phyloP scores from a whole-genome alignment of 31 red algal genomes.

The Bonnemaisonia californica region DNA sequence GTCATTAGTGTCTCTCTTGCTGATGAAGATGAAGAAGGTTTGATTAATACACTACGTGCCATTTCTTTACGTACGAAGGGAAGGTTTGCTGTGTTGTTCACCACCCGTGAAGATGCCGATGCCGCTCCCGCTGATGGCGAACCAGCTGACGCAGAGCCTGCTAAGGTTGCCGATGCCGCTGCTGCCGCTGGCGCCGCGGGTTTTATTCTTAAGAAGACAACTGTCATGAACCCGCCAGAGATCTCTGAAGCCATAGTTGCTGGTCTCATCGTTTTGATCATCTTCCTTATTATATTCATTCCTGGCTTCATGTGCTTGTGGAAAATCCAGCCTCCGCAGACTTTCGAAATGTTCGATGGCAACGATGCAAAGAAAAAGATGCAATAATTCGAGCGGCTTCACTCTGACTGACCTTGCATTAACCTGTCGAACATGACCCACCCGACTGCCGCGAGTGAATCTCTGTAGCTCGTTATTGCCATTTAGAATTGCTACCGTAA shows the following conservation, averaged over 20 bases:
- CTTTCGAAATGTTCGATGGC: slow-evolving; percentile 45
- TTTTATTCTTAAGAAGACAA: neutral
- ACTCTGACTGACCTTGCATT: neutral
- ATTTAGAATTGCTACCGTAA: neutral
- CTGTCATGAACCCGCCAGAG: slow-evolving; percentile 53
- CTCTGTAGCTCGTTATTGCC: neutral
- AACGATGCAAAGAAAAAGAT: slow-evolving; percentile 59
- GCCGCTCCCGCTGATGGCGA: slow-evolving; percentile 1
- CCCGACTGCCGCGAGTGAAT: neutral
- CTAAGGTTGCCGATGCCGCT: neutral
- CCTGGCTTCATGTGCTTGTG: slow-evolving; percentile 80
- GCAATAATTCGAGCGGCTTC: slow-evolving; percentile 37
- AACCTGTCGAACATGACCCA: too few relatives aligned
- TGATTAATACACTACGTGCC: slow-evolving; percentile 11
- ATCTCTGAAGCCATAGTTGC: slow-evolving; percentile 37
- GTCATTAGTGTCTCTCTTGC: neutral
- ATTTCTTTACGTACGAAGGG: neutral
- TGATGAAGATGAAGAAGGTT: slow-evolving; percentile 11
- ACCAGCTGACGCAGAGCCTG: neutral
- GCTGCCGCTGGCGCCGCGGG: neutral
- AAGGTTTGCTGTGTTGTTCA: slow-evolving; percentile 17
- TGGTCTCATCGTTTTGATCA: slow-evolving; percentile 57
- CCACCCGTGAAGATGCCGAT: neutral
- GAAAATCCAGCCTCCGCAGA: slow-evolving; percentile 67
- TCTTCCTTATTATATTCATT: slow-evolving; percentile 73